Base-by-base conservation (phyloP, 106 monocot species). In the Hemerocallis citrina region DNA sequence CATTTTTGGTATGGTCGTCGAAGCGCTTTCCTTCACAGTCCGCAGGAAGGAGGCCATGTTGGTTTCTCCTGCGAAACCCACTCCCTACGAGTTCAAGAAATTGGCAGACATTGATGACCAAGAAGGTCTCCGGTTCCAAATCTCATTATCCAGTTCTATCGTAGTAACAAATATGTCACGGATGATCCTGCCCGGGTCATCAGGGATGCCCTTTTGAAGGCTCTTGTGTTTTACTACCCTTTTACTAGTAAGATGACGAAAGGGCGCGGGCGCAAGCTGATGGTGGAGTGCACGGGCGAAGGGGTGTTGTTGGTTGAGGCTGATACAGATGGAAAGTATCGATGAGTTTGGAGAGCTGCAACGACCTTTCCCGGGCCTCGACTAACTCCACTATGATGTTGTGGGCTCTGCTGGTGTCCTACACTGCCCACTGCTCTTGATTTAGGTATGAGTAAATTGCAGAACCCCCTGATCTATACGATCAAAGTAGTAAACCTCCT, bases 241-340 rank as follows among this genome's bases (percentile, higher is more conserved):
- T 80, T 88, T 7, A 83, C 88, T 2, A 83, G 88, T 20, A 44
- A 83, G 49, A 70, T 88, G 10, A 63, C 68, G 39, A 83, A 79
- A 36, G 49, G 34, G 1, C 5, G 47, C 9, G 65, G 45, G 15
- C 21, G 83, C 44, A 88, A 88, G 71, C 77, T 88, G 1, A 43
- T 55, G 10, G 88, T 88, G 3, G 83, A 88, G 31, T 83, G 88
- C 74, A 88, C 83, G 12, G 88, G 88, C 7, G 88, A 88, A 37
- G 88, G 88, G 0, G 68, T 88, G 23, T 10, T 84, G 60, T 88
- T 88, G 71, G 66, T 88, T 32, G 88, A 88, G 74, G 88, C 88
- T 14, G 79, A 88, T 30, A 83, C 88, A 12, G 88, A 88, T 14
- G 71, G 80, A 5, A 6, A 55, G 1, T 70, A n/a, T 88, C 31